Percentiles rank a stretch among this genome's conserved stretches.
These are phyloP conservation scores for Apiospora koreana DNA, from an alignment of 2,329 filamentous ascomycete genomes.

Conservation along the genomic window DNA sequence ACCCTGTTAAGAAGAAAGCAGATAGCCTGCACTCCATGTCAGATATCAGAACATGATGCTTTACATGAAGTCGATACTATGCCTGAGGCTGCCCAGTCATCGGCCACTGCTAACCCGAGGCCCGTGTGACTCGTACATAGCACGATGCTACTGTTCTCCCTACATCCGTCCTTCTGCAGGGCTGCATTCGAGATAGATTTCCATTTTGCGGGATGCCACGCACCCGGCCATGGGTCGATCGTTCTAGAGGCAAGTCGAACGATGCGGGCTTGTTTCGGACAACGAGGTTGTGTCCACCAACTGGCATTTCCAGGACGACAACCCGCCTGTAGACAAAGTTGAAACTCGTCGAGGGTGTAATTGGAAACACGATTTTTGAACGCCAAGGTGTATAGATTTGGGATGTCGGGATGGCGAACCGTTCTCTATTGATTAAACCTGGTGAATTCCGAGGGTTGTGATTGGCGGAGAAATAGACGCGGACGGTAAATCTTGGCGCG, in stretches of 20 bases:
- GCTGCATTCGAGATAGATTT: neutral
- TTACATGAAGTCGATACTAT: neutral
- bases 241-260: neutral
- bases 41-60: neutral
- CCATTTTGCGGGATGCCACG: neutral
- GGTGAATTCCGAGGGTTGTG: neutral
- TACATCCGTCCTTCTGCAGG: neutral
- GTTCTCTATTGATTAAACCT: neutral
- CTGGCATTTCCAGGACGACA: neutral
- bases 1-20: neutral
- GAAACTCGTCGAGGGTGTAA: neutral
- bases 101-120: neutral
- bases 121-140: neutral
- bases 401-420: neutral
- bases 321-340: neutral
- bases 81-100: neutral
- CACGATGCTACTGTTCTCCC: neutral
- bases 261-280: neutral
- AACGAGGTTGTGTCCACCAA: neutral
- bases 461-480: constrained; percentile 9
- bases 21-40: neutral
- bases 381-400: neutral
- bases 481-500: neutral
- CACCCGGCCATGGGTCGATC: neutral
- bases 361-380: neutral